Base-by-base conservation (phyloP, 352 stramenopile genomes). In the Elongisporangium undulatum region DNA sequence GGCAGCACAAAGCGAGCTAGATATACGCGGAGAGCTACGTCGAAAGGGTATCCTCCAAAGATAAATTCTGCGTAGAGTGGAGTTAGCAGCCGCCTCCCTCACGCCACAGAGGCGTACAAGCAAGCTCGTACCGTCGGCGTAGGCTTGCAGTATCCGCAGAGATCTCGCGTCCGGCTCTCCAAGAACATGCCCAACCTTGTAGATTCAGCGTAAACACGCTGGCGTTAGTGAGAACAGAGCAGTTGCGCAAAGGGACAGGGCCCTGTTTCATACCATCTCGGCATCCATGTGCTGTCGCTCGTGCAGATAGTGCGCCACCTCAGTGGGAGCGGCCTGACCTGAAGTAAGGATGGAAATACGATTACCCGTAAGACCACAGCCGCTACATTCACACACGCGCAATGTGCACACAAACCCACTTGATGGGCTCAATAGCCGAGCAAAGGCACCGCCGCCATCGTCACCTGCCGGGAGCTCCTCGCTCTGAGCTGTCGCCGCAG, bases 1-100 rank as follows among this genome's bases (percentile, higher is more conserved):
- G 82, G 82, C 51, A 92, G 61, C 55, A 81, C 71, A 54, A 94
- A 92, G 38, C 79, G 75, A 34, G 78, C 75, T 3, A 94, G 72
- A 53, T 82, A 94, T n/a, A 90, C 71, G 13, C 84, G 79, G 26
- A 94, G 66, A 20, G 78, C 68, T 4, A 94, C 68, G 41, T 94
- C 84, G 20, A 92, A 86, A 2, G 67, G 58, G 50, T 79, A 84
- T 19, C 64, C 66, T 38, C 80, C 60, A 55, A 94, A 92, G 19
- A 72, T 45, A 53, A 94, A 94, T 21, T 72, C 74, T 85, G 39
- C 16, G 34, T 10, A 16, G 16, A 5, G 2, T 12, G 2, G 29
- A 53, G 38, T 19, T 4, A 20, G 20, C 29, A 51, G 4, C 17
- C 19, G 38, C 39, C 10, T 15, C 41, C 17, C 8, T 8, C 41